Evolutionary conservation across 225 moss, liverwort and hornwort species (phyloP), one percentile per base, ranked within the genome.

Genomic region (Thuidium tamariscinum): DNA sequence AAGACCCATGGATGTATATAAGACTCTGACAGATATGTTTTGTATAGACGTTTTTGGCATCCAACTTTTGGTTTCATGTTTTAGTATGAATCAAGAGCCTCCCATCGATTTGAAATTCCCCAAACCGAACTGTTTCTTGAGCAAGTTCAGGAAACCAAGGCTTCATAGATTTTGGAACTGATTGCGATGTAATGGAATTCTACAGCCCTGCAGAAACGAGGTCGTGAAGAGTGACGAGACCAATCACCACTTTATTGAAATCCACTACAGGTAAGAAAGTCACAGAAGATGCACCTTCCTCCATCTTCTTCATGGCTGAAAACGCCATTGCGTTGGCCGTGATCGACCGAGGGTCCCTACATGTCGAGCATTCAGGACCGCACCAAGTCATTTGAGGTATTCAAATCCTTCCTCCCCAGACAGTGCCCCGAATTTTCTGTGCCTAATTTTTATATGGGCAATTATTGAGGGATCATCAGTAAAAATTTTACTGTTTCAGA

Each of bases 221-320:
- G 52, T 89, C 93, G 44, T 95, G 97, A 46, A 97, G 94, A 48
- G 97, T 95, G 67, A 95, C 86, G 11, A 95, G 91, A 34, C 97
- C 97, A 60, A 97, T 87, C 42, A 97, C 95, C 23, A 89, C 89
- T 86, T 94, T 91, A 64, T 94, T 87, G 71, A 90, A 86, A 86
- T 97, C 95, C 22, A 95, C 91, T 34, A 97, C 95, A 61, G 95
- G 97, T 79, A 97, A 76, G 65, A 97, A 95, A 22, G 95, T 89
- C 81, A 95, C 93, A 36, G 97, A 87, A 25, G 94, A 93, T 18
- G 80, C 91, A n/a, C 87, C 88, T 34, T 91, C 91, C 89, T 97
- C 97, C 95, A 97, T 95, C 84, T 91, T 93, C 63, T 80, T 79
- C 95, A 97, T 94, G 9, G 95, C 95, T 34, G 94, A 94, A 64